Base-by-base conservation (phyloP, 2,329 filamentous ascomycete species). In the Aspergillus arachidicola region DNA sequence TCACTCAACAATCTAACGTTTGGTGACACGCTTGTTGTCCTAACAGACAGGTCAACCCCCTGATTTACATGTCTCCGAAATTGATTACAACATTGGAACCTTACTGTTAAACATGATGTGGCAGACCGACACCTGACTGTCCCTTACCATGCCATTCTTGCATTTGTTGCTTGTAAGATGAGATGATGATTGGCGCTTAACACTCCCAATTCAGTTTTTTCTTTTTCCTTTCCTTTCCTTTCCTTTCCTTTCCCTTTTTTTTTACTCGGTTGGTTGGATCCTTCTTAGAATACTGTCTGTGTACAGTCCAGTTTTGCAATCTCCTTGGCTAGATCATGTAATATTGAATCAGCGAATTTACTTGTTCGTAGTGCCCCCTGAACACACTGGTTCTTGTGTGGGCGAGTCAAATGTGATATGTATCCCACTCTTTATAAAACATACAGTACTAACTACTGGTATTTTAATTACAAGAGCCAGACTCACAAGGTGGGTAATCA, bases 41-140 rank as follows among this genome's bases (percentile, higher is more conserved):
- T 43, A 43, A 32, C 55, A 23, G 48, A 54, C 58, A 43, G n/a
- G 36, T 45, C 50, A 30, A 41, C 14, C 57, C 16, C 41, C 41
- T 38, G 14, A 58, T 23, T 19, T 48, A 36, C 30, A 19, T 41
- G 30, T 50, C 57, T 23, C 7, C 34, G 10, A 41, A 50, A 45
- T 30, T 36, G 23, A 12, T 30, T 45, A 26, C 56, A 23, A 10
- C 36, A 16, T 41, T 41, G 36, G 19, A 50, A 16, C 46, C 11
- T 21, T 58, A 4, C 23, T 45, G n/a, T 50, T 46, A n/a, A 58
- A 45, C 26, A 16, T 50, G 12, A 36, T 38, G 16, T 21, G 32
- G 57, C 46, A 59, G 57, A 59, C 51, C 23, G 3, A 43, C 57
- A 59, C 26, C 26, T 6, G 26, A 28, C 57, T 48, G 45, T 30